These are phyloP conservation scores for Gigaspora rosea DNA, from an alignment of 192 early-diverging fungal genomes.

Conservation along the genomic window DNA sequence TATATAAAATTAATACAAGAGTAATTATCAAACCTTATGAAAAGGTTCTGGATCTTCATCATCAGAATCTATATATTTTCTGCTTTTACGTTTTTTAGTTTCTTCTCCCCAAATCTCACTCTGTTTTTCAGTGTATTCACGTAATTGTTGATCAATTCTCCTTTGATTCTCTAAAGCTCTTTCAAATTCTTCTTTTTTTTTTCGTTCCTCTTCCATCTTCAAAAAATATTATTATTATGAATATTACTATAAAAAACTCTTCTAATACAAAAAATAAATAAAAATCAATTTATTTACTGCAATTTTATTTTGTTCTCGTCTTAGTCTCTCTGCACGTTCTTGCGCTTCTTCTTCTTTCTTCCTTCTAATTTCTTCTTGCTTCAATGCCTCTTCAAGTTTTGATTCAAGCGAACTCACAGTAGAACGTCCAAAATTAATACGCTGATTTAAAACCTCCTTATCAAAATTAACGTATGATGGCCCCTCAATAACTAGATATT, in stretches of 20 bases:
- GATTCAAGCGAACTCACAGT: neutral
- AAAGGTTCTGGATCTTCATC: neutral
- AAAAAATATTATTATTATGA: too few species aligned
- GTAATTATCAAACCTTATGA: too few species aligned
- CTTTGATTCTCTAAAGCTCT: neutral
- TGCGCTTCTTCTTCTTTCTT: too few species aligned
- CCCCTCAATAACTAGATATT: too few species aligned
- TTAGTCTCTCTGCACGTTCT: too few species aligned
- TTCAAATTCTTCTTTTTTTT: conserved; percentile 5
- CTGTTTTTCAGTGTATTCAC: neutral
- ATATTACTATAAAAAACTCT: too few species aligned
- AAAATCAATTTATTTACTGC: too few species aligned
- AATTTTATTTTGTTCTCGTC: too few species aligned
- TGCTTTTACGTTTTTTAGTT: neutral
- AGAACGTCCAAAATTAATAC: neutral
- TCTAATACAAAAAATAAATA: too few species aligned
- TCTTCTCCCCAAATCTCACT: neutral
- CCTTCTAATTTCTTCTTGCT: neutral
- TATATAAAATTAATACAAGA: too few species aligned
- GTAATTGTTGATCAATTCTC: neutral
- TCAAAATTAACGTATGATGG: neutral
- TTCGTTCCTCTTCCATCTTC: neutral
- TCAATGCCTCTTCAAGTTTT: neutral
- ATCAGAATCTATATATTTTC: neutral
- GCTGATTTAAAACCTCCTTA: neutral